Evolutionary conservation across 106 monocot species (phyloP), one percentile per base, ranked within the genome.

Genomic region (Dendrobium officinale): DNA sequence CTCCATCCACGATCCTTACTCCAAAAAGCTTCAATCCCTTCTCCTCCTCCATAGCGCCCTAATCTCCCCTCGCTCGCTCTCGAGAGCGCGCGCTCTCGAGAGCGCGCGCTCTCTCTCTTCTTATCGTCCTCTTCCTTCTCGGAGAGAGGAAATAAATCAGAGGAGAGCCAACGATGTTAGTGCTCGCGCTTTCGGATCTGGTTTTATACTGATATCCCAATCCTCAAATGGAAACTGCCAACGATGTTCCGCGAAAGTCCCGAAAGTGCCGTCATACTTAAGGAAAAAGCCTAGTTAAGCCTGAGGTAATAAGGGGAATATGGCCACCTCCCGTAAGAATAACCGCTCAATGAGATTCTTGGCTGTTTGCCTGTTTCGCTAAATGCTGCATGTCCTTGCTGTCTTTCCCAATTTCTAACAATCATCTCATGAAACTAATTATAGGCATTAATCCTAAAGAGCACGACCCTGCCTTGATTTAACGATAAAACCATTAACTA

Each of bases 1-100:
- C 72, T 24, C 74, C 16, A 43, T 43, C 74, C 9, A 72, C 19
- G 70, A 83, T 83, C 55, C 41, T 49, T 20, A 83, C 78, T 24
- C 83, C 83, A 41, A 83, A 83, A 9, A 83, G 78, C 55, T 72
- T 70, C 78, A 83, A 42, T 70, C n/a, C 83, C 78, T 24, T 80
- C 18, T 72, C 55, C 73, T 18, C 42, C 77, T 37, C 37, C 3
- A 33, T 74, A 19, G 10, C 42, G 18, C 72, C 16, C 37, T 72
- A 33, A 18, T 19, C 16, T 42, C 19, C 72, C 40, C 31, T 13
- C 33, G 17, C 17, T 72, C 72, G 24, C 27, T 37, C 70, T 70
- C 70, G 3, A 11, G 33, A 33, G 33, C 16, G 3, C 16, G 33
- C 70, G 37, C 16, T 70, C 70, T 70, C 41, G 3, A 11, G 33